A percentile compares a stretch with the other conserved stretches of the same genome.
These are phyloP conservation scores for Plantago major DNA, from an alignment of 257 asterid species.

Conservation along the genomic window DNA sequence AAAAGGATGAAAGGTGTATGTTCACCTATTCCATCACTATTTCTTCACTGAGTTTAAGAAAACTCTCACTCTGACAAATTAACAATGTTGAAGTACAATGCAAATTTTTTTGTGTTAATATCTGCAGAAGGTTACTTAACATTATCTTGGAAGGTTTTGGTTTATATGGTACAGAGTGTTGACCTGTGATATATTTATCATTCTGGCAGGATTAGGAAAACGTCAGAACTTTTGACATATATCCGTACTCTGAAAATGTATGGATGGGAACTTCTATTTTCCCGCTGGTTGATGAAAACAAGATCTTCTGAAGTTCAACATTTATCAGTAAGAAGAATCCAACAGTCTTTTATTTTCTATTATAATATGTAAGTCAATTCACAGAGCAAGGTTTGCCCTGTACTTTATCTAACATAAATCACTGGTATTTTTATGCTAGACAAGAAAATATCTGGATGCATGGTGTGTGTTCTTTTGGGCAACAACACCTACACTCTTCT, in stretches of 20 bases:
- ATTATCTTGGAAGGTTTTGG: not conserved
- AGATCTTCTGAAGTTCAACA: slow-evolving; percentile 71
- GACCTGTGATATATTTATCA: slow-evolving; percentile 7
- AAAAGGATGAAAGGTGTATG: slow-evolving; percentile 85
- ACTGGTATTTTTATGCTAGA: slow-evolving; percentile 34
- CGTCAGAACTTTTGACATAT: slow-evolving; percentile 68
- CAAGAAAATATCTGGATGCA: slow-evolving; percentile 96
- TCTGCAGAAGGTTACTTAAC: not conserved
- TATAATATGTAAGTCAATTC: slow-evolving; percentile 7
- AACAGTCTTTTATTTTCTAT: not conserved
- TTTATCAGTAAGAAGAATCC: slow-evolving; percentile 58
- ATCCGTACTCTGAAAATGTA: slow-evolving; percentile 93
- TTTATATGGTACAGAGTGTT: not conserved
- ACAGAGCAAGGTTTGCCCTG: slow-evolving; percentile 3
- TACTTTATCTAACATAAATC: slow-evolving; percentile 21
- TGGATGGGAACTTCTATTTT: slow-evolving; percentile 84
- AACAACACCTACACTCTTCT: slow-evolving; percentile 92
- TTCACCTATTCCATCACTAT: not conserved
- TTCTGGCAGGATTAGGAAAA: slow-evolving; percentile 71
- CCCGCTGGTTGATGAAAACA: slow-evolving; percentile 77
- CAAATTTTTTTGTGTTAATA: not conserved
- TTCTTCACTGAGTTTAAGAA: not conserved
- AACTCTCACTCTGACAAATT: not conserved
- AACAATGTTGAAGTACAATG: not conserved
- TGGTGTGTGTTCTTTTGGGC: slow-evolving; percentile 99